phyloP scores from a whole-genome alignment of 495 filamentous ascomycete genomes.

The Neurospora sp. region DNA sequence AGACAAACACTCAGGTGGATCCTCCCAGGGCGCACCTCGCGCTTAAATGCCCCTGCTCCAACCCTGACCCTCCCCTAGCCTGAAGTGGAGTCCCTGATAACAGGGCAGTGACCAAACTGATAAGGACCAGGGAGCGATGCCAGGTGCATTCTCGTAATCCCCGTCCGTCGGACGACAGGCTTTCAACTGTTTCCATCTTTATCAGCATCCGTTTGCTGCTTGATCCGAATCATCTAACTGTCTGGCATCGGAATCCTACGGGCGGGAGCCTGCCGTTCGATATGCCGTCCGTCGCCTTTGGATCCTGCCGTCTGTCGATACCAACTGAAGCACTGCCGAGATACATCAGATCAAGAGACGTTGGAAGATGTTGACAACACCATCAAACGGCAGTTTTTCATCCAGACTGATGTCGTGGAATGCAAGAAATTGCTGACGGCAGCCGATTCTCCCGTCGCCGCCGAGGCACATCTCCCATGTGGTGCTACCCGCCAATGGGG shows the following conservation, averaged over 20 bases:
- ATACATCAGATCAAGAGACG: not conserved
- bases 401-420: not conserved
- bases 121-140: not conserved
- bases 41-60: not conserved
- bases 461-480: not conserved
- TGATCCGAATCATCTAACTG: not conserved
- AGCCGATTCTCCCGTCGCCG: not conserved
- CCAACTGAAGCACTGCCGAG: not conserved
- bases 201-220: not conserved
- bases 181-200: not conserved
- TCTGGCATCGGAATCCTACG: not conserved
- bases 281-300: not conserved
- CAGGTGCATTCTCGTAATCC: constrained; percentile 2
- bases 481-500: not conserved
- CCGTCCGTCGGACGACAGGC: not conserved
- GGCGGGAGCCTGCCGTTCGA: not conserved
- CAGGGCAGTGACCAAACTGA: not conserved
- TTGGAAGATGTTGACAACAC: not conserved
- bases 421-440: not conserved
- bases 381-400: not conserved
- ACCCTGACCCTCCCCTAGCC: not conserved
- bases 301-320: not conserved
- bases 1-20: not conserved
- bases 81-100: not conserved
- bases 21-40: not conserved